Percentiles rank a stretch among this genome's conserved stretches.
phyloP scores from a whole-genome alignment of 73 alveolate species.

The Paramecium pentaurelia region DNA sequence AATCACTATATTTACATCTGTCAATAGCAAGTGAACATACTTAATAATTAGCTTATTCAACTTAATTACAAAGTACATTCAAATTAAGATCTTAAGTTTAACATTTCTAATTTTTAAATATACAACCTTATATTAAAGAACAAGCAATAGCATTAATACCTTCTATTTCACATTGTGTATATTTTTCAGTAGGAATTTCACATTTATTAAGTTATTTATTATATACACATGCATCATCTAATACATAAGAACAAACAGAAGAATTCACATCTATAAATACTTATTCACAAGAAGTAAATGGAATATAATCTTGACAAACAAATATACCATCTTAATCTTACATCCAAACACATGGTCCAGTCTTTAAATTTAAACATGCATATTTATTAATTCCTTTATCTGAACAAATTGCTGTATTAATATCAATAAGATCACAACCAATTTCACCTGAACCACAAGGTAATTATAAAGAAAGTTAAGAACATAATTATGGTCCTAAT shows the following conservation, averaged over 20 bases:
- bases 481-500: not conserved
- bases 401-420: not conserved
- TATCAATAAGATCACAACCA: not conserved
- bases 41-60: not conserved
- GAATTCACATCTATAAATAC: not conserved
- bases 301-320: not conserved
- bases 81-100: not conserved
- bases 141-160: conserved; percentile 1
- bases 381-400: not conserved
- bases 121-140: not conserved
- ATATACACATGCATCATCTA: conserved; percentile 27
- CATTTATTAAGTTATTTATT: not conserved
- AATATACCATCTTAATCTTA: not conserved
- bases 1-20: conserved; percentile 16
- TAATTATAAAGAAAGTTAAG: not conserved
- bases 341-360: conserved; percentile 35
- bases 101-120: not conserved
- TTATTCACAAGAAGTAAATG: not conserved
- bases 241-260: not conserved
- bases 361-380: not conserved
- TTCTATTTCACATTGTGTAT: not conserved
- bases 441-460: not conserved
- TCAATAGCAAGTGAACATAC: not conserved
- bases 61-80: not conserved
- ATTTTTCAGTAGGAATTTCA: not conserved